phyloP scores from a whole-genome alignment of 2,329 filamentous ascomycete genomes.

The Ophiognomonia clavigignenti-juglandacearum region DNA sequence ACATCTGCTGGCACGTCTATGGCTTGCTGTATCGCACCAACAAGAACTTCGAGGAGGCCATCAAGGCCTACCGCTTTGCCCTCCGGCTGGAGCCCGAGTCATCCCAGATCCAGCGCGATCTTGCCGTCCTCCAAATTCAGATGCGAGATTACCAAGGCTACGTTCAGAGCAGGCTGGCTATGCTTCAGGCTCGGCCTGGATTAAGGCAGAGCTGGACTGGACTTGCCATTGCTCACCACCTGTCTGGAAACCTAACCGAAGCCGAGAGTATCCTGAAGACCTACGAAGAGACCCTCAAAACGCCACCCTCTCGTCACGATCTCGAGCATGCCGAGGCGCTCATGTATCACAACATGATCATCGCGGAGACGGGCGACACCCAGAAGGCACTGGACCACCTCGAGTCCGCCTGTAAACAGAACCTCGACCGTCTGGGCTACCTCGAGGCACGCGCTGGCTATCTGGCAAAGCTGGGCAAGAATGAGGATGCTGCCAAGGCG shows the following conservation, averaged over 20 bases:
- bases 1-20: constrained; percentile 99
- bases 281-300: constrained; percentile 90
- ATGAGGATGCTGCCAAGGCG: constrained; percentile 74
- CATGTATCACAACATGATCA: constrained; percentile 92
- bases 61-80: constrained; percentile 98
- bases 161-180: constrained; percentile 78
- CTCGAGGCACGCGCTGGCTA: constrained; percentile 86
- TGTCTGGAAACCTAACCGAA: constrained; percentile 77
- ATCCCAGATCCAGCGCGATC: constrained; percentile 85
- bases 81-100: constrained; percentile 91
- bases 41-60: constrained; percentile 98
- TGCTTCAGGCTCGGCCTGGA: constrained; percentile 79
- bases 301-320: constrained; percentile 69
- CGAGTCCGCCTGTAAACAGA: constrained; percentile 69
- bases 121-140: constrained; percentile 90
- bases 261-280: constrained; percentile 88
- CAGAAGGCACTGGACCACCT: constrained; percentile 83
- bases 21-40: constrained; percentile 86
- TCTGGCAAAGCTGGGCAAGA: constrained; percentile 69
- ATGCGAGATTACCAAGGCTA: constrained; percentile 96
- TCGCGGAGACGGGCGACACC: constrained; percentile 81
- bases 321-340: constrained; percentile 91
- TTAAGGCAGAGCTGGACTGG: constrained; percentile 95
- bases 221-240: constrained; percentile 87
- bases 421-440: constrained; percentile 77